Percentiles rank a stretch among this genome's conserved stretches.
Evolutionary conservation across 2,329 filamentous ascomycete genomes (phyloP).

Genomic region (Xylariaceae sp.): DNA sequence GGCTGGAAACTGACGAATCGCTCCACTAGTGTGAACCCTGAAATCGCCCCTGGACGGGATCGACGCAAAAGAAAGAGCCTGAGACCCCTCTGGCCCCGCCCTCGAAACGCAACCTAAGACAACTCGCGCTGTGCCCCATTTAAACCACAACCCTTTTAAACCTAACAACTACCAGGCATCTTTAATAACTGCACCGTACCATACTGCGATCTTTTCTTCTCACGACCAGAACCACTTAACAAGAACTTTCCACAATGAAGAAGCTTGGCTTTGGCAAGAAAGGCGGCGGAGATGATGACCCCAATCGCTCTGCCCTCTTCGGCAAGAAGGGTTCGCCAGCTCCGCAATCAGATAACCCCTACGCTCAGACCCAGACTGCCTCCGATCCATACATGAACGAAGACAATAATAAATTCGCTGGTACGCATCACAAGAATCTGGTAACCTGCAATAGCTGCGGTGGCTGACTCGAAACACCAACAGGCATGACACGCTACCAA

Average conservation of each 20-base stretch:
- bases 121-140: no score
- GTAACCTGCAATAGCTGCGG: neutral
- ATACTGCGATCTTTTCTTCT: constrained; percentile 7
- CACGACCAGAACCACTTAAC: neutral
- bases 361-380: constrained; percentile 55
- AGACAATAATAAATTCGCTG: constrained; percentile 50
- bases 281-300: constrained; percentile 55
- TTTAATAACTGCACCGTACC: neutral
- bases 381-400: constrained; percentile 61
- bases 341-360: constrained; percentile 60
- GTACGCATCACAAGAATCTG: constrained; percentile 28
- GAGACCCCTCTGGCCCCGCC: constrained; percentile 17
- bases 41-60: constrained; percentile 16
- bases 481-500: constrained; percentile 49
- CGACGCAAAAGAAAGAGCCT: neutral
- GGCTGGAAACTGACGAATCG: constrained; percentile 25
- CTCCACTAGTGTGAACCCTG: constrained; percentile 17
- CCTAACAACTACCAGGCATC: constrained; percentile 3
- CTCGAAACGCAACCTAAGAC: constrained; percentile 36
- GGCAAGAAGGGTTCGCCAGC: constrained; percentile 58
- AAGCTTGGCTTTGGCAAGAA: constrained; percentile 67
- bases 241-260: constrained; percentile 52
- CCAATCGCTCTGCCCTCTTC: constrained; percentile 58
- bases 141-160: constrained; percentile 21
- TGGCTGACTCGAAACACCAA: constrained; percentile 2